Evolutionary conservation across 2,329 filamentous ascomycete genomes (phyloP).

Genomic region (Neopestalotiopsis sp.): DNA sequence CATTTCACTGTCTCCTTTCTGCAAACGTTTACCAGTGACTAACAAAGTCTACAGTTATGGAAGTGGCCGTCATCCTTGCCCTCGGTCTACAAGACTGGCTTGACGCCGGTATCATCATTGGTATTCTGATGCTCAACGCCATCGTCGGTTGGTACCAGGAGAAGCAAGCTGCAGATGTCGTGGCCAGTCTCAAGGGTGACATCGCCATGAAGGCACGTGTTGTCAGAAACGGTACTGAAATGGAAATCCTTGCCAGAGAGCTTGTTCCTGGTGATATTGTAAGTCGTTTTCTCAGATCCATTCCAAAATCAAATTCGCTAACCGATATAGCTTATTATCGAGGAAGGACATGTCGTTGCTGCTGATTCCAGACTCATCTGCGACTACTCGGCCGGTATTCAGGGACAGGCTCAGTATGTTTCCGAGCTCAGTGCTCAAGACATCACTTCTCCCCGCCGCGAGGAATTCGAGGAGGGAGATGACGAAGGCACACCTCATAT

Average conservation of each 20-base stretch:
- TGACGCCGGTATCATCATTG: conserved; percentile 76
- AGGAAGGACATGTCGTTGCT: conserved; percentile 71
- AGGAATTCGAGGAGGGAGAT: conserved; percentile 65
- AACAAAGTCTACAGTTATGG: conserved; percentile 61
- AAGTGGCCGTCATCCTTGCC: conserved; percentile 73
- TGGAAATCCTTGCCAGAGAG: conserved; percentile 71
- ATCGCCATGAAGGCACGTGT: conserved; percentile 75
- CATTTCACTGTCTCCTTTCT: conserved; percentile 19
- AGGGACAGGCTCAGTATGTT: conserved; percentile 70
- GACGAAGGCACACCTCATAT: conserved; percentile 61
- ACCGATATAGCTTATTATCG: conserved; percentile 62
- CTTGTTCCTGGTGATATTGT: conserved; percentile 75
- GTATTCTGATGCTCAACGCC: conserved; percentile 74
- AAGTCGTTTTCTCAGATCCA: conserved; percentile 35
- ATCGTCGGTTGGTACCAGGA: conserved; percentile 79
- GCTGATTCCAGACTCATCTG: conserved; percentile 73
- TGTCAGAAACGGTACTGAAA: conserved; percentile 69
- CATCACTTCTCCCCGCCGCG: conserved; percentile 52
- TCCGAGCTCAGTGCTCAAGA: conserved; percentile 67
- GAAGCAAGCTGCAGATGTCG: conserved; percentile 77
- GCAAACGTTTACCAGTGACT: background rate
- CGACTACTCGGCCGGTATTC: conserved; percentile 65
- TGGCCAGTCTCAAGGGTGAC: conserved; percentile 73
- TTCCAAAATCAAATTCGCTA: background rate
- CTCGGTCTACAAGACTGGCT: conserved; percentile 76